phyloP scores from a whole-genome alignment of 208 protist species.

The Trichomonas tenax region DNA sequence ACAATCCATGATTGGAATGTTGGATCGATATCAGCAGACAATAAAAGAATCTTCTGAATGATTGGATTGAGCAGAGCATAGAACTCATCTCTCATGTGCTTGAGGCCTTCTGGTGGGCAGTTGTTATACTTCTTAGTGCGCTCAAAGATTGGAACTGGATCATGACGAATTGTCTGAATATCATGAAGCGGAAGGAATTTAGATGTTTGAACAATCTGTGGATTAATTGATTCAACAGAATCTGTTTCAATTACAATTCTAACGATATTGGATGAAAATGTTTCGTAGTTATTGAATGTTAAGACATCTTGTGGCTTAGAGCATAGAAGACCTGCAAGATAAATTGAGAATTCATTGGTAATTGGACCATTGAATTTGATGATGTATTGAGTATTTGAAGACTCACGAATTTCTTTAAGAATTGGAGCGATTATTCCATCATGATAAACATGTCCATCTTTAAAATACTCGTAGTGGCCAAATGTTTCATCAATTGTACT shows the following conservation, averaged over 20 bases:
- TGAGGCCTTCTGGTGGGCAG: neutral
- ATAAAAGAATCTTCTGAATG: neutral
- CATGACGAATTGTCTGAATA: neutral
- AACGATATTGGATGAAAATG: neutral
- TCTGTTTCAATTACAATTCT: neutral
- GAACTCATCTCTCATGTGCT: neutral
- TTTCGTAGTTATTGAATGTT: neutral
- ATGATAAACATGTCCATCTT: neutral
- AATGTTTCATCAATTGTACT: neutral
- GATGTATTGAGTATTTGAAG: neutral
- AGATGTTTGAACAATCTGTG: neutral
- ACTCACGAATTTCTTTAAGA: neutral
- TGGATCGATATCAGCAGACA: neutral
- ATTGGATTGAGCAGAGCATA: neutral
- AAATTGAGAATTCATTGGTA: neutral
- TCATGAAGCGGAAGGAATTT: neutral
- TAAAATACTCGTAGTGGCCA: neutral
- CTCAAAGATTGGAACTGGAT: neutral
- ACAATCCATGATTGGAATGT: neutral
- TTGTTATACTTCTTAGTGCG: neutral
- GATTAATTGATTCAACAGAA: neutral
- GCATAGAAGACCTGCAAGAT: neutral
- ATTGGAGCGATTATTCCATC: neutral
- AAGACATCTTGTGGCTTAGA: neutral
- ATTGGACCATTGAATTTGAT: neutral